A percentile compares a stretch with the other conserved stretches of the same genome.
Conservation (phyloP, 2,329 filamentous ascomycete species). For the Venturia asperata region DNA sequence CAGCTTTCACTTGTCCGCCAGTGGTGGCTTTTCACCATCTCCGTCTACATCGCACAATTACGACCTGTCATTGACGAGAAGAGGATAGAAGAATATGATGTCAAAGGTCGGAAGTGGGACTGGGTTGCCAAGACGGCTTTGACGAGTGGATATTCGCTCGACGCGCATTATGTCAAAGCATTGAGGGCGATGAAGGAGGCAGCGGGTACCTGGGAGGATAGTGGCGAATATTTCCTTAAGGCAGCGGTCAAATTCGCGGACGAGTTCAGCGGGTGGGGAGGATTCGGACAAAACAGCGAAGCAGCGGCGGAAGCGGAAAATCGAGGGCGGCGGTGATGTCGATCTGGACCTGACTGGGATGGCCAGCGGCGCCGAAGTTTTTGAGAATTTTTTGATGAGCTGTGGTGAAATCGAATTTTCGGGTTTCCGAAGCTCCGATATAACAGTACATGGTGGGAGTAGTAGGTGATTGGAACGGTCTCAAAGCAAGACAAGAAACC, state of each 20-base stretch:
- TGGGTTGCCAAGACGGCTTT: slow-evolving; percentile 67
- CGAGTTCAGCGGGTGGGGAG: slow-evolving; percentile 64
- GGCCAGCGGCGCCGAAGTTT: neutral
- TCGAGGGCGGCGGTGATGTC: neutral
- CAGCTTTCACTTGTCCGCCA: slow-evolving; percentile 70
- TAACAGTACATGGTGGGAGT: too few species aligned
- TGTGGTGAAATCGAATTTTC: neutral
- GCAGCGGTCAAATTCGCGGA: slow-evolving; percentile 66
- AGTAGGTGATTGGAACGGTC: neutral
- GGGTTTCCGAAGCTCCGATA: neutral
- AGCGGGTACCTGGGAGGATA: slow-evolving; percentile 66
- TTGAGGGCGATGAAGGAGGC: slow-evolving; percentile 64
- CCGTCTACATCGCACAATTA: slow-evolving; percentile 67
- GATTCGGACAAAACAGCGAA: slow-evolving; percentile 28
- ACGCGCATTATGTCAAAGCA: slow-evolving; percentile 78
- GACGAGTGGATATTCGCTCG: slow-evolving; percentile 57
- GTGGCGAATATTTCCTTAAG: slow-evolving; percentile 57
- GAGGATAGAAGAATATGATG: slow-evolving; percentile 52
- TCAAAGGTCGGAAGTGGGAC: slow-evolving; percentile 65
- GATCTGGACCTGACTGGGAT: neutral
- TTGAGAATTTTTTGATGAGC: neutral
- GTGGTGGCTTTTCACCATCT: slow-evolving; percentile 82
- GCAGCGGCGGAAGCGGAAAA: neutral
- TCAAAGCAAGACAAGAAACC: neutral
- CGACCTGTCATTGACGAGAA: slow-evolving; percentile 66